Base-by-base conservation (phyloP, 495 filamentous ascomycete species). In the Baudoinia panamericana region DNA sequence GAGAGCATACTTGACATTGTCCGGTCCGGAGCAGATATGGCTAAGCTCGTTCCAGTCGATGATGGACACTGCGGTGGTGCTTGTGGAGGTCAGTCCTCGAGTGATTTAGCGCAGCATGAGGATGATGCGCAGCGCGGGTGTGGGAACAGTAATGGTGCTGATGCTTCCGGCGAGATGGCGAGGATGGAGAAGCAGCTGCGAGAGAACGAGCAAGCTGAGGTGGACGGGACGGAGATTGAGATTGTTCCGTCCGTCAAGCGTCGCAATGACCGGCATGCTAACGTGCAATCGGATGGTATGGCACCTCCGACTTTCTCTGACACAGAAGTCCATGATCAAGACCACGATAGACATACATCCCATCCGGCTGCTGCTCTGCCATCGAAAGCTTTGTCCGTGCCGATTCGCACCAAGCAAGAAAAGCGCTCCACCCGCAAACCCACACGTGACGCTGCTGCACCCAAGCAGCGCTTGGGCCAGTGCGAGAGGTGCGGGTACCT, bases 1-100 rank as follows among this genome's bases (percentile, higher is more conserved):
- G 94, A 84, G 39, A 84, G 88, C 1, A 95, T 97, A 46, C 54
- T 97, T 35, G 92, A 97, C 62, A 79, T 97, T 49, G 87, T 97
- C 24, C 72, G 78, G 43, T 94, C 86, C 55, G 90, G 90, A 8
- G 86, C 96, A 60, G 92, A 95, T 47, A 95, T 97, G 81, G 88
- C 85, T 7, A 75, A 67, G 45, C 65, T 95, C 19, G 84, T 94
- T 2, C 85, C 87, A 0, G 65, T 64, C 16, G 72, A 72, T 39
- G 57, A 66, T 35, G 58, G 44, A 8, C 41, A 49, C n/a, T 48
- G 55, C 24, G 41, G 20, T 23, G 53, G 54, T 24, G 51, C 44
- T 18, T 58, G 62, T 29, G 53, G 54, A 33, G 48, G 53, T 18
- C 53, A 57, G 27, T 30, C 52, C 49, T 22, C 35, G 27, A 36